Evolutionary conservation across 2,329 filamentous ascomycete genomes (phyloP), one percentile per base, ranked within the genome.

Genomic region (Hymenoscyphus scutula): DNA sequence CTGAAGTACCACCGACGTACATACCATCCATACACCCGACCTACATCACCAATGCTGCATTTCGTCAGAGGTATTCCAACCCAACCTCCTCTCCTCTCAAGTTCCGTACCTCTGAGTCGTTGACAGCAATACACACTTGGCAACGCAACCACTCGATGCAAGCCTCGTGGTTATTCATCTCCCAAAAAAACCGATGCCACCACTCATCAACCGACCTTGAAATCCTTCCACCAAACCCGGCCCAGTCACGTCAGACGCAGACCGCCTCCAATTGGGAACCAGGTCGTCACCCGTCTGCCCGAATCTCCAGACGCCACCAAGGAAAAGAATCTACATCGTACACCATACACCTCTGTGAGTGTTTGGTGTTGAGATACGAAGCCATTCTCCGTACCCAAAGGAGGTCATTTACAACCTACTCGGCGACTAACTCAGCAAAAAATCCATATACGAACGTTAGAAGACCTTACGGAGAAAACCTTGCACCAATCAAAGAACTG

Each of bases 81-180:
- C 8, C 19, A 51, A 51, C 8, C 19, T 51, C 45, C 19, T 51
- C 1, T 29, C 27, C 27, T 29, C 27, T 29, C 3, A 29, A n/a
- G n/a, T n/a, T n/a, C n/a, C n/a, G 27, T 10, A 25, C 45, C 19
- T 51, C 1, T 51, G 41, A 48, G 19, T 8, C 34, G 34, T 37
- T 15, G 34, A 37, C 34, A 37, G 11, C 32, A 45, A 48, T 23
- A 23, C 41, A 11, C n/a, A 51, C 45, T 51, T 51, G 45, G 45
- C 45, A 13, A 37, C 34, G 34, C 34, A 37, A 37, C 34, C 34
- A 37, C 34, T 17, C 34, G 34, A 51, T 25, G 45, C 19, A 51
- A 51, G 45, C 45, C 45, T 23, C 45, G 45, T 51, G 45, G 45
- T 51, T 51, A 51, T 51, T 48, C 45, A 51, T 51, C 45, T 51